Evolutionary conservation across 768 basidiomycete species (phyloP), one percentile per base, ranked within the genome.

Genomic region (Suillus sp.): DNA sequence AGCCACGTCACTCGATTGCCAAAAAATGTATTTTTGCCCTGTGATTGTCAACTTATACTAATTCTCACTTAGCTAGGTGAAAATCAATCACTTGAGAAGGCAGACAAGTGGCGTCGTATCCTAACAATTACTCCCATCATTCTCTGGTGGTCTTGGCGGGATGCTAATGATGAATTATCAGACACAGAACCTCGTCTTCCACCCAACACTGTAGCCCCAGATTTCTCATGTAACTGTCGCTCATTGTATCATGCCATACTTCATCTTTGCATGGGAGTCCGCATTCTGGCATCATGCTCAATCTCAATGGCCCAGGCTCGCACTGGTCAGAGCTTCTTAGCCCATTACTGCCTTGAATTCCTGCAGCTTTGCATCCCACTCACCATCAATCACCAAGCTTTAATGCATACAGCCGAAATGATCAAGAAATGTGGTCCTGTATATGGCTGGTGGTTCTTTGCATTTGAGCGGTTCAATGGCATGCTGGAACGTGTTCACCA

Each of bases 371-470:
- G 22, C 45, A 47, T 47, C 22, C 45, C 45, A 47, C 45, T 47
- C 22, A 64, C 61, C 0, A 72, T 73, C 40, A 75, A 75, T 53
- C 73, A 78, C 45, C 75, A 77, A 53, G 65, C 75, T 5, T 65
- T 68, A 7, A 69, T 69, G 59, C 75, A 77, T 58, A 48, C 71
- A 66, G 45, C 40, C 11, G 55, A 64, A 2, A 70, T 71, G 43
- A 62, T 77, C 32, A 42, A 67, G 22, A 47, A 47, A 6, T 76
- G 68, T 63, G 75, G 75, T 9, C 77, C 77, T 9, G 67, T 76
- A 16, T 76, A 77, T 40, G 69, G 61, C 13, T 77, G 74, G 75
- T 78, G 77, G 75, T 64, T 77, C 0, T 78, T 78, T 58, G 71
- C 70, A 1, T 78, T 76, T 60, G 75, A 78, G 58, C 62, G 69